phyloP scores from a whole-genome alignment of 208 protist species.

The Herpetomonas tarakana region DNA sequence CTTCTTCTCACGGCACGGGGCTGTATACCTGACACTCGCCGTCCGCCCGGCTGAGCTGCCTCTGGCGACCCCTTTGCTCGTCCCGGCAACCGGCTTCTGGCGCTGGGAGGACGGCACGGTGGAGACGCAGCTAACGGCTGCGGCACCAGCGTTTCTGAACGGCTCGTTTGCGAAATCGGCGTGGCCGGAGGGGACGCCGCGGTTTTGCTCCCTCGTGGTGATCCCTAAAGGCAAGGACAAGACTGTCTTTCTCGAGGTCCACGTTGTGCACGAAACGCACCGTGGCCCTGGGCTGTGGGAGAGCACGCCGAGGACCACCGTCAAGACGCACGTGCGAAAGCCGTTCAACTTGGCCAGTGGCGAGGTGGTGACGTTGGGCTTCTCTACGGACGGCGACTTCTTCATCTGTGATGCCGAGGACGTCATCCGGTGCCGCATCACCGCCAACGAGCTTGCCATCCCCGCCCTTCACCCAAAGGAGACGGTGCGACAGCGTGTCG shows the following conservation, averaged over 20 bases:
- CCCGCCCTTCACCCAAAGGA: constrained; percentile 11
- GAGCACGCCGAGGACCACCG: neutral
- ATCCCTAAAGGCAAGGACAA: constrained; percentile 50
- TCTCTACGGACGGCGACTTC: constrained; percentile 79
- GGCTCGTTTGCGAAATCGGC: constrained; percentile 23
- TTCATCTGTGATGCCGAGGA: constrained; percentile 77
- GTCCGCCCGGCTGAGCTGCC: constrained; percentile 4
- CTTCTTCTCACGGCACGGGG: neutral
- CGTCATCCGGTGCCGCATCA: constrained; percentile 64
- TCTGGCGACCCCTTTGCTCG: constrained; percentile 21
- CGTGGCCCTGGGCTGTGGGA: constrained; percentile 12
- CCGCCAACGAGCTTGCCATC: constrained; percentile 34
- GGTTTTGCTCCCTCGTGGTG: constrained; percentile 61
- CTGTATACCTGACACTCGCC: neutral
- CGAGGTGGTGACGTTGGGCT: constrained; percentile 67
- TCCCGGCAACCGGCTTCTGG: constrained; percentile 36
- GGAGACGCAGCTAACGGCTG: constrained; percentile 39
- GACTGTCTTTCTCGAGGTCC: constrained; percentile 76
- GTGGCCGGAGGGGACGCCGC: constrained; percentile 35
- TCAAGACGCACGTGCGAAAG: constrained; percentile 37
- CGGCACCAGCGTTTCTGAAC: constrained; percentile 33
- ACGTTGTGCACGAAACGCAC: constrained; percentile 33
- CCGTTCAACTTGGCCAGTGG: constrained; percentile 60
- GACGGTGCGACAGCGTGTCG: constrained; percentile 19
- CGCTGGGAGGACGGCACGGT: constrained; percentile 52